Percentiles rank a stretch among this genome's conserved stretches.
Evolutionary conservation across 2,329 filamentous ascomycete genomes (phyloP).

Genomic region (Biscogniauxia mediterranea): DNA sequence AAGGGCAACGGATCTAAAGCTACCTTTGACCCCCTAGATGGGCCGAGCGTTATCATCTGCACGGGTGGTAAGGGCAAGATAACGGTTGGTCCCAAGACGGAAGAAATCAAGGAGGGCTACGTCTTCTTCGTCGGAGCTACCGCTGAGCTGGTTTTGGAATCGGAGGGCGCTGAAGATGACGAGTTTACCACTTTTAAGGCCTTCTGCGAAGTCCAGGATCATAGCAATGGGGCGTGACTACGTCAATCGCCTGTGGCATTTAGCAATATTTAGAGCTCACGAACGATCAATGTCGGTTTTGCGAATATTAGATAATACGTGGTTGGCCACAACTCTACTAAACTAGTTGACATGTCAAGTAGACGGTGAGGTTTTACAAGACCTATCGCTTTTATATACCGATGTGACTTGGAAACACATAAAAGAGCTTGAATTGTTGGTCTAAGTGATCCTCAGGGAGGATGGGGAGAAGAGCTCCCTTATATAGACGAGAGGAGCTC

Average conservation of each 20-base stretch:
- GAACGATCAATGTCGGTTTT: background rate
- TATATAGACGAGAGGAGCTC: no score
- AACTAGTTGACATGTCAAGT: no score
- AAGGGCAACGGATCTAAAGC: constrained; percentile 72
- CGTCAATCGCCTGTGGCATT: constrained; percentile 9
- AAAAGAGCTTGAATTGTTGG: no score
- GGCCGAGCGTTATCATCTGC: constrained; percentile 91
- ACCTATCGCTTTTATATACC: no score
- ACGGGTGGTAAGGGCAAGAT: constrained; percentile 82
- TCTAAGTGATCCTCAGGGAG: no score
- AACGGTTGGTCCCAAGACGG: constrained; percentile 76
- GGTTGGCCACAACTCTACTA: no score
- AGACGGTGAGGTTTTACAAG: no score
- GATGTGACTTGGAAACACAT: no score
- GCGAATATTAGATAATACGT: background rate
- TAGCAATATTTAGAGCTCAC: background rate
- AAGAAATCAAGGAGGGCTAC: constrained; percentile 70
- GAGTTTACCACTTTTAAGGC: constrained; percentile 88
- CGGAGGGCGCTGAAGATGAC: constrained; percentile 56
- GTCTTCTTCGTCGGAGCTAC: constrained; percentile 87
- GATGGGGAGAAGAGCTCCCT: no score
- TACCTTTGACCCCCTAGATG: constrained; percentile 82
- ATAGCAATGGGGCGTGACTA: constrained; percentile 34
- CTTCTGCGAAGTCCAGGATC: constrained; percentile 76
- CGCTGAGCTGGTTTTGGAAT: constrained; percentile 79